Percentiles rank a stretch among this genome's conserved stretches.
These are phyloP conservation scores for Oryza coarctata DNA, from an alignment of 176 grass and related monocot genomes.

Conservation along the genomic window DNA sequence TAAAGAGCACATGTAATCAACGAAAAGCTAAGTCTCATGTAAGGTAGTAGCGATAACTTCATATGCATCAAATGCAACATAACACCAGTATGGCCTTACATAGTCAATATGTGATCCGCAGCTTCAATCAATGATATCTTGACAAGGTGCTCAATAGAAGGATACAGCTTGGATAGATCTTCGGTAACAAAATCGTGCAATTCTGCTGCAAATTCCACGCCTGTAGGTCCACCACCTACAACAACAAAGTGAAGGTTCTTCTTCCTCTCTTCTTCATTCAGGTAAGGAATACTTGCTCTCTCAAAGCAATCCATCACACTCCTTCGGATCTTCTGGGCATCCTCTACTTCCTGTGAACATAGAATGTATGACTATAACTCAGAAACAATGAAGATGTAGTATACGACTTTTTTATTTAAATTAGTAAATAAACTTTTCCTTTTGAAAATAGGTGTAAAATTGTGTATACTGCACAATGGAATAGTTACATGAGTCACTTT, in stretches of 20 bases:
- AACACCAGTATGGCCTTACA: slow-evolving; percentile 46
- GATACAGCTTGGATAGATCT: slow-evolving; percentile 89
- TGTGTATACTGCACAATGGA: background rate
- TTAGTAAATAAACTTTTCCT: background rate
- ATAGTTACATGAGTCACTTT: background rate
- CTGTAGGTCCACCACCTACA: slow-evolving; percentile 93
- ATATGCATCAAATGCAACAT: slow-evolving; percentile 7
- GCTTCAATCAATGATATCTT: slow-evolving; percentile 87
- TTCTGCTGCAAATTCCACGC: slow-evolving; percentile 91
- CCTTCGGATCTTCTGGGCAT: slow-evolving; percentile 84
- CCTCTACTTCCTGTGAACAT: slow-evolving; percentile 79
- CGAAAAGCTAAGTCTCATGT: background rate
- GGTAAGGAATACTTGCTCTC: slow-evolving; percentile 74
- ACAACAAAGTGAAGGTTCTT: slow-evolving; percentile 94
- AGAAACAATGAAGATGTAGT: background rate
- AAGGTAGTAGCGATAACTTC: slow-evolving; percentile 15
- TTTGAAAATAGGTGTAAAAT: background rate
- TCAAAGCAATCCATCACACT: slow-evolving; percentile 93
- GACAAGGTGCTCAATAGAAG: slow-evolving; percentile 73
- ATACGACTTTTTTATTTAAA: background rate
- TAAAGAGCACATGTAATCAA: background rate
- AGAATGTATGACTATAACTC: background rate
- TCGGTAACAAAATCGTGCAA: slow-evolving; percentile 91
- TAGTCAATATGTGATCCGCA: slow-evolving; percentile 89
- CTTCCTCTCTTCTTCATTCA: slow-evolving; percentile 77